These are phyloP conservation scores for Podila epigama DNA, from an alignment of 192 early-diverging fungal genomes.

Conservation along the genomic window DNA sequence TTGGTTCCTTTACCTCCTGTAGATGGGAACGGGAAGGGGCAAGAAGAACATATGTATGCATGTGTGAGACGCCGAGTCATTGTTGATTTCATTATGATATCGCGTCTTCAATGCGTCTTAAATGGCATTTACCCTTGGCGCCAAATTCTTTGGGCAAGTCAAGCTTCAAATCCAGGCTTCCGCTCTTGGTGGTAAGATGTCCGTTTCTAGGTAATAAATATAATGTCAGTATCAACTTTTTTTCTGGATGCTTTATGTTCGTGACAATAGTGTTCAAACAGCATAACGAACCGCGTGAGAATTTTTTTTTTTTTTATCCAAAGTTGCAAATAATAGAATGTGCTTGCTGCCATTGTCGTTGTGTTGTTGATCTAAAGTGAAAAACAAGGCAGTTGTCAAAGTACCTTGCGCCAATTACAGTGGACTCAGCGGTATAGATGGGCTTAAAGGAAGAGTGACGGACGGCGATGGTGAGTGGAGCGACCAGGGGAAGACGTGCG, in stretches of 20 bases:
- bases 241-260: too few species aligned
- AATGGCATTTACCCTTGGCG: slow-evolving; percentile 10
- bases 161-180: slow-evolving; percentile 56
- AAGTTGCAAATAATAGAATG: neutral
- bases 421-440: slow-evolving; percentile 64
- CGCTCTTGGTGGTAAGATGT: slow-evolving; percentile 60
- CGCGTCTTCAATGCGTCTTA: neutral
- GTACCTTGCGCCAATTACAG: slow-evolving; percentile 57
- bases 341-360: neutral
- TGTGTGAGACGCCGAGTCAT: neutral
- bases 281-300: too few species aligned
- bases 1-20: slow-evolving; percentile 61
- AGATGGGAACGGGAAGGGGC: neutral
- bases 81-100: neutral
- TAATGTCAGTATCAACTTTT: slow-evolving; percentile 1
- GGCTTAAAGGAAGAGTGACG: slow-evolving; percentile 56
- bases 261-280: slow-evolving; percentile 3
- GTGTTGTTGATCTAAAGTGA: neutral
- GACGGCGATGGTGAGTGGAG: slow-evolving; percentile 14
- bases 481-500: slow-evolving; percentile 26
- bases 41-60: neutral
- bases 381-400: neutral
- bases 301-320: too few species aligned
- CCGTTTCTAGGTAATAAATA: slow-evolving; percentile 50
- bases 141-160: slow-evolving; percentile 64